Conservation (phyloP, 257 asterid genomes). For the Penstemon barbatus region DNA sequence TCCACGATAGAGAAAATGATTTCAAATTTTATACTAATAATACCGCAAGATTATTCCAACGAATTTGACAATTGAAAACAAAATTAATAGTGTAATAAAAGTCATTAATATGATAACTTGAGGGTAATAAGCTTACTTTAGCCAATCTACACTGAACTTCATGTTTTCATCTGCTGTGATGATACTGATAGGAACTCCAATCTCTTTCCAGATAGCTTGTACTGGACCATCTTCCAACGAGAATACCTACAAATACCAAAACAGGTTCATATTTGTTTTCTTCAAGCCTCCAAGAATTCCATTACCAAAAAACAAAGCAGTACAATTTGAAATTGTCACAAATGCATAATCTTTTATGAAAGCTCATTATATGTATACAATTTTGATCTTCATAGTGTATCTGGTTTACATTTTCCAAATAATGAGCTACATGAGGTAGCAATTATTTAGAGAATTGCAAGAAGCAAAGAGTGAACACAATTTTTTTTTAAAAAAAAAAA, state of each 20-base stretch:
- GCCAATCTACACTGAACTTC: conserved; percentile 76
- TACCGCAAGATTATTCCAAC: not conserved
- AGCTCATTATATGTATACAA: not conserved
- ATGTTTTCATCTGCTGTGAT: conserved; percentile 41
- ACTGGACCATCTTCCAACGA: conserved; percentile 77
- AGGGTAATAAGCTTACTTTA: conserved; percentile 57
- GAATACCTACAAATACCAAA: conserved; percentile 59
- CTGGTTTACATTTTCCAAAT: not conserved
- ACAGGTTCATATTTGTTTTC: not conserved
- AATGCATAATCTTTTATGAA: not conserved
- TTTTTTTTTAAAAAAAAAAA: too few relatives aligned
- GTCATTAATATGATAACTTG: conserved; percentile 15
- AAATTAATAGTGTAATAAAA: not conserved
- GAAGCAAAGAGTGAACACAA: too few relatives aligned
- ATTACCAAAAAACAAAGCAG: not conserved
- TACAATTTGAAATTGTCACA: not conserved
- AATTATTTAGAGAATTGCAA: too few relatives aligned
- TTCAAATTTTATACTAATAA: not conserved
- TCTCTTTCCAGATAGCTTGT: conserved; percentile 57
- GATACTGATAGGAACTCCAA: conserved; percentile 51
- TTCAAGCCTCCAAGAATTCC: not conserved
- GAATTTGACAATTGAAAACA: not conserved
- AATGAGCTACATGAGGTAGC: not conserved
- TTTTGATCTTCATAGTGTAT: not conserved
- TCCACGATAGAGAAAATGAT: not conserved